Conservation (phyloP, 129 eudicot genomes). For the Tagetes patula region DNA sequence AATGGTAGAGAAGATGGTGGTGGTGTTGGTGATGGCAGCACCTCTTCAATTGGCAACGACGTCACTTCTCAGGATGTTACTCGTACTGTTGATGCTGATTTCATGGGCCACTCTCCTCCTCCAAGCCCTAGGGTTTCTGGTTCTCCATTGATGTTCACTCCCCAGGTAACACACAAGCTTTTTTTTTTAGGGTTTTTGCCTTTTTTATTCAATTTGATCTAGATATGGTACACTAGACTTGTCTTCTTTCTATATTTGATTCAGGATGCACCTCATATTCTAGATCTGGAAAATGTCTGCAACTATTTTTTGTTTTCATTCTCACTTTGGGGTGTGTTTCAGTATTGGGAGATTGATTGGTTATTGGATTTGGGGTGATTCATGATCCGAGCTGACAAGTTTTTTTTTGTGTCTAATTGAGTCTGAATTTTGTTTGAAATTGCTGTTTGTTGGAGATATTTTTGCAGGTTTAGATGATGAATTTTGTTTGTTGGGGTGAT, state of each 20-base stretch:
- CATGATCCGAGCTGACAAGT: not conserved
- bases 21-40: constrained; percentile 42
- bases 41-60: constrained; percentile 47
- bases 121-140: constrained; percentile 91
- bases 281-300: constrained; percentile 26
- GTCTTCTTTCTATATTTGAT: not conserved
- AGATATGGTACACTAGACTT: constrained; percentile 22
- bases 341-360: constrained; percentile 9
- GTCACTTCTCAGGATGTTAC: constrained; percentile 43
- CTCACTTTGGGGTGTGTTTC: not conserved
- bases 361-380: constrained; percentile 5
- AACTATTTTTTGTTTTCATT: not conserved
- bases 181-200: constrained; percentile 1
- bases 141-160: constrained; percentile 93
- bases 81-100: constrained; percentile 42
- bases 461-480: not conserved
- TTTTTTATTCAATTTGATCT: not conserved
- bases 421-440: constrained; percentile 16
- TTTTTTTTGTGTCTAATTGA: not conserved
- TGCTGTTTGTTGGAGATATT: constrained; percentile 12
- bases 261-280: constrained; percentile 18
- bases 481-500: not conserved
- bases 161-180: constrained; percentile 56
- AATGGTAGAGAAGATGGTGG: constrained; percentile 90
- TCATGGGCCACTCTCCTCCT: constrained; percentile 86